These are phyloP conservation scores for Globisporangium radiosum DNA, from an alignment of 352 stramenopile genomes.

Conservation along the genomic window DNA sequence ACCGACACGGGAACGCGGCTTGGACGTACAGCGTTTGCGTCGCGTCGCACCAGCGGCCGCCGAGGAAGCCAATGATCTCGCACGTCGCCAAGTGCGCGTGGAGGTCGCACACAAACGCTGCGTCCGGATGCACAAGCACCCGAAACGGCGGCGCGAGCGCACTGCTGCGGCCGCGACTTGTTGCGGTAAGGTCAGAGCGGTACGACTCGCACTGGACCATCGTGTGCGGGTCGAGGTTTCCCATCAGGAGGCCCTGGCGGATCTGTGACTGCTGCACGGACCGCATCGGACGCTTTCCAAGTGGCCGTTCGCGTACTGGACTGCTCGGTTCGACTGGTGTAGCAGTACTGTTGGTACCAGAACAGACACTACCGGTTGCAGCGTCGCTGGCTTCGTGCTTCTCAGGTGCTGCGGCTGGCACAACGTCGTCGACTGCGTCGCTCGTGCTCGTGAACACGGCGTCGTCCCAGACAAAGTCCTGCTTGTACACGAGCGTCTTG, in stretches of 20 bases:
- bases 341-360: not conserved
- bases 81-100: slow-evolving; percentile 90
- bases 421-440: not conserved
- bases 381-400: not conserved
- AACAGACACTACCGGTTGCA: too few species aligned
- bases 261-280: slow-evolving; percentile 79
- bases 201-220: slow-evolving; percentile 85
- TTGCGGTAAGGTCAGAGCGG: slow-evolving; percentile 1
- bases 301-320: slow-evolving; percentile 15
- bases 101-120: slow-evolving; percentile 88
- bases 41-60: slow-evolving; percentile 79
- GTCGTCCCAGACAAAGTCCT: slow-evolving; percentile 72
- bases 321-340: not conserved
- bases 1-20: slow-evolving; percentile 90
- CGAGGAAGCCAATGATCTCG: slow-evolving; percentile 94
- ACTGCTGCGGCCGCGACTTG: slow-evolving; percentile 38
- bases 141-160: slow-evolving; percentile 73
- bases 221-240: slow-evolving; percentile 75
- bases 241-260: slow-evolving; percentile 63
- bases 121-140: slow-evolving; percentile 87
- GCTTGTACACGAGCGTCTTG: slow-evolving; percentile 37
- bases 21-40: slow-evolving; percentile 89
- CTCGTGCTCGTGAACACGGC: slow-evolving; percentile 43
- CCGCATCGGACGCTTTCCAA: slow-evolving; percentile 49
- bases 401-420: not conserved